Evolutionary conservation across 345 rosid species (phyloP), one percentile per base, ranked within the genome.

Genomic region (Erucastrum elatum): DNA sequence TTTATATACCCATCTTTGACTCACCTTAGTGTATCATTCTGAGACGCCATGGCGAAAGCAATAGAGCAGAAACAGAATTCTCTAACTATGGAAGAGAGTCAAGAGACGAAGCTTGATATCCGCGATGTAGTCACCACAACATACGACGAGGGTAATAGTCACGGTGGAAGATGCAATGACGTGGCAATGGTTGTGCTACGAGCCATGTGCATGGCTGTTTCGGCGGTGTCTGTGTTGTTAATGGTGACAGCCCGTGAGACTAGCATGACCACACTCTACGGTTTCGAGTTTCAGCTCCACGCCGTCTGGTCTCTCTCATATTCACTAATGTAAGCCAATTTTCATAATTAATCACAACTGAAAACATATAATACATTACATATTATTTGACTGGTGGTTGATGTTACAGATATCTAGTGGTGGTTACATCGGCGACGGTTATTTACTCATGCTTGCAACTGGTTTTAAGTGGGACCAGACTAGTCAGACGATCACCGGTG

Each of bases 221-320:
- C 60, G 1, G 5, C 60, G 3, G 60, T 53, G 26, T 16, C 60
- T 53, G 25, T 53, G 60, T 53, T 16, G 60, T 53, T 53, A 53
- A 53, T 53, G 60, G 60, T 53, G 60, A 53, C 60, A 53, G 60
- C 60, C 9, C 10, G 26, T 53, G 56, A 53, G 60, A 53, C 60
- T 53, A 53, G 4, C 60, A 53, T 53, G 26, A 53, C 60, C 25
- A 53, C 60, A 6, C 26, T 53, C 26, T 53, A 53, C 60, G 60
- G 60, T 53, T 53, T 53, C 10, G 60, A 53, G 60, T 53, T 53
- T 53, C 60, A 53, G 60, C 60, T 53, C 60, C 60, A 53, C 26
- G 60, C 60, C 60, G 60, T 53, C 3, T 53, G 60, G 60, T 53
- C 60, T 53, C 60, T 53, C 26, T 53, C 60, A 53, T 26, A 53